Conservation (phyloP, 2,329 filamentous ascomycete genomes). For the Diaporthe amygdali region DNA sequence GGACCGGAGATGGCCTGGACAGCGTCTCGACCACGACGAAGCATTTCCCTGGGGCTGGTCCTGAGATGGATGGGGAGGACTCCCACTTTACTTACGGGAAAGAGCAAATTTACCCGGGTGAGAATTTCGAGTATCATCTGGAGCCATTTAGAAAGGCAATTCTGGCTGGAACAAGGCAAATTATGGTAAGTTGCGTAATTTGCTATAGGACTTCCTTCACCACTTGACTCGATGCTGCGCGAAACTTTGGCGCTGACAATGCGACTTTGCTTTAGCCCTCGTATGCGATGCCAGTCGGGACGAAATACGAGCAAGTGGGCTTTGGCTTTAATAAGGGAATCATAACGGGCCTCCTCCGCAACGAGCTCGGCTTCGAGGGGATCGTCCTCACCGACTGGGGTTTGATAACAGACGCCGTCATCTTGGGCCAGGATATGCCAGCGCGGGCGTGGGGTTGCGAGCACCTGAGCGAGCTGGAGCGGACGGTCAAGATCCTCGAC, state of each 20-base stretch:
- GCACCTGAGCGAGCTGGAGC: conserved; percentile 45
- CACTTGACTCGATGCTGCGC: background rate
- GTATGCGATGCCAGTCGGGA: conserved; percentile 44
- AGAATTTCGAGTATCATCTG: conserved; percentile 55
- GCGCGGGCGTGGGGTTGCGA: conserved; percentile 58
- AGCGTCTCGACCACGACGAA: conserved; percentile 56
- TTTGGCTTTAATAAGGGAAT: conserved; percentile 58
- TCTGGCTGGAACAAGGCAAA: conserved; percentile 52
- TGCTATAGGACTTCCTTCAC: background rate
- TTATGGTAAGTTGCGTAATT: conserved; percentile 42
- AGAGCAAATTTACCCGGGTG: conserved; percentile 55
- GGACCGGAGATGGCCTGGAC: conserved; percentile 39
- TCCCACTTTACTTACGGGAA: conserved; percentile 58
- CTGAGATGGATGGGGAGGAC: conserved; percentile 55
- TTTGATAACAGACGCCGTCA: conserved; percentile 50
- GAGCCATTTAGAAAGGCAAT: conserved; percentile 56
- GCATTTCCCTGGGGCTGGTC: conserved; percentile 58
- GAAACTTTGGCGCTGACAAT: background rate
- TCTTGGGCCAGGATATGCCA: conserved; percentile 49
- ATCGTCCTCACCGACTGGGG: conserved; percentile 61
- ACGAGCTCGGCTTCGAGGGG: conserved; percentile 54
- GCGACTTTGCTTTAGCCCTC: conserved; percentile 6
- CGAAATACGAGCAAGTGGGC: conserved; percentile 50
- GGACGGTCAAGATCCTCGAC: conserved; percentile 48
- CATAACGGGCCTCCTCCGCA: conserved; percentile 52